phyloP scores from a whole-genome alignment of 345 rosid genomes.

The Kandelia obovata region DNA sequence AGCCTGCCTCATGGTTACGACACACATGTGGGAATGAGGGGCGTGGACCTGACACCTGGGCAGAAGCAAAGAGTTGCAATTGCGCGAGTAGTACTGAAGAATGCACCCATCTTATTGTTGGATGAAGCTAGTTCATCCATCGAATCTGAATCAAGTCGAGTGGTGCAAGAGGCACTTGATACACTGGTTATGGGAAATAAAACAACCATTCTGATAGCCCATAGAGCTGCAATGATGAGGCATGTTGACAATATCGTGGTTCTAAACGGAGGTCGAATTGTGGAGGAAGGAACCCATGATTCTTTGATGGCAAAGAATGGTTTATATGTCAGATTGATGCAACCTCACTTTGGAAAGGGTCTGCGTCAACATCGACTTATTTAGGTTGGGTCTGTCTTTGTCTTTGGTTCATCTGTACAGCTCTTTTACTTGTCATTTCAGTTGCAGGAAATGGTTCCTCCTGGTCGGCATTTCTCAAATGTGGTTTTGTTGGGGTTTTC shows the following conservation, averaged over 20 bases:
- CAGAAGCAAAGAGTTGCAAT: constrained; percentile 98
- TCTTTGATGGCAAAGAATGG: constrained; percentile 78
- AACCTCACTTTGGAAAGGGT: constrained; percentile 95
- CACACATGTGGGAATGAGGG: constrained; percentile 98
- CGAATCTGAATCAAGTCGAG: constrained; percentile 97
- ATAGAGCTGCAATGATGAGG: constrained; percentile 96
- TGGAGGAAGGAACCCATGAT: constrained; percentile 95
- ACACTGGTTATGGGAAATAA: constrained; percentile 95
- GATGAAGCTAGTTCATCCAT: constrained; percentile 98
- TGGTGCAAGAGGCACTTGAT: constrained; percentile 93
- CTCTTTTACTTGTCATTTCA: constrained; percentile 17
- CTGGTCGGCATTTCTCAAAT: not conserved
- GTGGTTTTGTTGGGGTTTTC: constrained; percentile 10
- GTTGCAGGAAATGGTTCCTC: constrained; percentile 15
- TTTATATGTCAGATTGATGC: constrained; percentile 91
- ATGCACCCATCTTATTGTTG: constrained; percentile 83
- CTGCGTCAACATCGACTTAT: constrained; percentile 81
- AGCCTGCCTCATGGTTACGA: constrained; percentile 97
- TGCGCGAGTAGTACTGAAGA: constrained; percentile 91
- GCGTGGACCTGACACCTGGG: constrained; percentile 95
- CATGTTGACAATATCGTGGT: constrained; percentile 96
- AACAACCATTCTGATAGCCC: constrained; percentile 91
- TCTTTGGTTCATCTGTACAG: constrained; percentile 26
- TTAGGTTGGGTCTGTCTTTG: constrained; percentile 32
- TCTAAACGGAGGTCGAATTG: constrained; percentile 93